Percentiles rank a stretch among this genome's conserved stretches.
These are phyloP conservation scores for Passiflora organensis DNA, from an alignment of 345 rosid genomes.

Conservation along the genomic window DNA sequence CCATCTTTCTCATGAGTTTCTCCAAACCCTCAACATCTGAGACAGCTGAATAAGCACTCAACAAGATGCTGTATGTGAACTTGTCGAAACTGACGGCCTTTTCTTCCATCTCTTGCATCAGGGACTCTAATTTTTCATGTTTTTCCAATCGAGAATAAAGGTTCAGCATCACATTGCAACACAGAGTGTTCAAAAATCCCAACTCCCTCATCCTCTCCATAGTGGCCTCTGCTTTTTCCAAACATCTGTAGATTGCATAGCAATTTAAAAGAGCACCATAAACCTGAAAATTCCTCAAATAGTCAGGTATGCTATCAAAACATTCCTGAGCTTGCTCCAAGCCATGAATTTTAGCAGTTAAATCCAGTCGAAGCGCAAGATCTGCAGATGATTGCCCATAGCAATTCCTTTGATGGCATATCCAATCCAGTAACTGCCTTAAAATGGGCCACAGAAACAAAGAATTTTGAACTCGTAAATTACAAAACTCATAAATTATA, in stretches of 20 bases:
- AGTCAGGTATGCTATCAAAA: slow-evolving; percentile 7
- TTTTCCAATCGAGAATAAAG: not conserved
- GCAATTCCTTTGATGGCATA: not conserved
- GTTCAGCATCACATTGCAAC: not conserved
- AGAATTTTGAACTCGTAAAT: not conserved
- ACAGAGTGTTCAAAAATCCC: not conserved
- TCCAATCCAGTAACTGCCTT: not conserved
- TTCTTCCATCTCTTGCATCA: not conserved
- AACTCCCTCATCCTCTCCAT: slow-evolving; percentile 2
- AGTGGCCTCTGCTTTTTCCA: slow-evolving; percentile 4
- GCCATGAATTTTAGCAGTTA: slow-evolving; percentile 3
- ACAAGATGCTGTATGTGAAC: not conserved
- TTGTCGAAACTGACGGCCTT: not conserved
- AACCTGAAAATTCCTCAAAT: not conserved
- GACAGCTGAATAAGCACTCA: not conserved
- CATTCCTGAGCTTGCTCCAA: slow-evolving; percentile 2
- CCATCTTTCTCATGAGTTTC: not conserved
- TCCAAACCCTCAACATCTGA: not conserved
- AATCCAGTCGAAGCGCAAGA: slow-evolving; percentile 4
- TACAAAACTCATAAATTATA: not conserved
- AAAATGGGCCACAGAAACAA: not conserved
- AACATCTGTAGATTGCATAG: slow-evolving; percentile 2
- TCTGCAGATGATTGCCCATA: not conserved
- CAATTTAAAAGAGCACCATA: slow-evolving; percentile 2
- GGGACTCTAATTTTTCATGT: not conserved